Evolutionary conservation across 495 filamentous ascomycete species (phyloP).

Genomic region (Pseudevernia furfuracea): DNA sequence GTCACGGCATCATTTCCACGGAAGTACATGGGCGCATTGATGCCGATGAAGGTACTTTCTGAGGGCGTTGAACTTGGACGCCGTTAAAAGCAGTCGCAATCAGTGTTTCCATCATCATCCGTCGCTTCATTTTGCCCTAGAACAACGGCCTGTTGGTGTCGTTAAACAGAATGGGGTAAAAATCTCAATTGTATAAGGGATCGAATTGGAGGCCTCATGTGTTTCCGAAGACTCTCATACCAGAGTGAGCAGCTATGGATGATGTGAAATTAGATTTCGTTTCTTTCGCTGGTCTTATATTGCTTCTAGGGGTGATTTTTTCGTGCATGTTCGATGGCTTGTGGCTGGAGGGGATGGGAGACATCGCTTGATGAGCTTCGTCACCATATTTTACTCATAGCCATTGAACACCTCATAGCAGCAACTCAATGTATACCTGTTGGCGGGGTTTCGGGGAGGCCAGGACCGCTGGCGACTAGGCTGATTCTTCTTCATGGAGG

Average conservation of each 20-base stretch:
- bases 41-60: background rate
- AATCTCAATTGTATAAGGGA: constrained; percentile 19
- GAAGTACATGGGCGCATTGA: background rate
- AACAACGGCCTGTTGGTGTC: constrained; percentile 6
- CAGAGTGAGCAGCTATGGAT: background rate
- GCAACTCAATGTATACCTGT: background rate
- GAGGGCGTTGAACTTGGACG: background rate
- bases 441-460: background rate
- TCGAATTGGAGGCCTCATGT: constrained; percentile 12
- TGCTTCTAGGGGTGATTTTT: background rate
- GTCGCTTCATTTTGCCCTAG: background rate
- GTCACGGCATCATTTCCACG: background rate
- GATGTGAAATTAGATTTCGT: background rate
- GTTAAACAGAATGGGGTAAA: constrained; percentile 9
- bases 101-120: background rate
- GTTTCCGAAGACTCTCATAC: background rate
- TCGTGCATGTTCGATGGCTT: constrained; percentile 4
- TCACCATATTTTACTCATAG: background rate
- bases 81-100: too few species aligned
- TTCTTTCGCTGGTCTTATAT: constrained; percentile 11
- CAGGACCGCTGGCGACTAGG: too few species aligned
- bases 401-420: constrained; percentile 1
- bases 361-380: background rate
- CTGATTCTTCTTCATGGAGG: too few species aligned
- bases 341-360: constrained; percentile 5